phyloP scores from a whole-genome alignment of 352 stramenopile species.

The Blastocystis sp. region DNA sequence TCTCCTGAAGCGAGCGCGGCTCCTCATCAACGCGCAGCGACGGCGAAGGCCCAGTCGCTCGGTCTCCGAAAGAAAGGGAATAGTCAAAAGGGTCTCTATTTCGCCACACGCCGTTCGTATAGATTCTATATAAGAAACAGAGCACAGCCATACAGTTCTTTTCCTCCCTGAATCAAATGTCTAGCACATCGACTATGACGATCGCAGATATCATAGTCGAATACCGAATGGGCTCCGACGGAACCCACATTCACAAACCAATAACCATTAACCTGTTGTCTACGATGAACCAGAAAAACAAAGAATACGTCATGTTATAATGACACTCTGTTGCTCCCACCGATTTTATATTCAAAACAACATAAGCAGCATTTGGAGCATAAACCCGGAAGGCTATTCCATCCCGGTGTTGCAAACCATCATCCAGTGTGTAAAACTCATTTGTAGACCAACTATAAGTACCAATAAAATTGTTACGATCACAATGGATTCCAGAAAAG shows the following conservation, averaged over 20 bases:
- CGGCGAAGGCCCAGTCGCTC: no score
- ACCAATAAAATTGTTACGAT: conserved; percentile 1
- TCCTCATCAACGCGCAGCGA: no score
- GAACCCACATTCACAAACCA: conserved; percentile 15
- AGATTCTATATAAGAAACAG: neutral
- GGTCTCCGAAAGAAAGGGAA: no score
- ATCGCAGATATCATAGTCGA: neutral
- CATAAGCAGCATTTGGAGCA: neutral
- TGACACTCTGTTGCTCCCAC: neutral
- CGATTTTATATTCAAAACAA: neutral
- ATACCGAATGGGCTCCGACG: neutral
- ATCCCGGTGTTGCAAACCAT: neutral
- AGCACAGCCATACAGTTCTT: neutral
- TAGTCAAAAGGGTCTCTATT: neutral
- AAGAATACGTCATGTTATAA: neutral
- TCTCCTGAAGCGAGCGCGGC: neutral
- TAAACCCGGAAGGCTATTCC: conserved; percentile 11
- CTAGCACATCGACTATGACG: neutral
- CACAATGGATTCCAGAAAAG: neutral
- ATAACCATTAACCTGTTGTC: neutral
- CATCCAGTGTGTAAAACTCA: neutral
- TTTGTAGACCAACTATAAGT: neutral
- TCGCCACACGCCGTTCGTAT: neutral
- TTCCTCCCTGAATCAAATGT: neutral
- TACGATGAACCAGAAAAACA: neutral